A percentile compares a stretch with the other conserved stretches of the same genome.
Conservation (phyloP, 805 yeast genomes). For the Kluyveromyces aestuarii region DNA sequence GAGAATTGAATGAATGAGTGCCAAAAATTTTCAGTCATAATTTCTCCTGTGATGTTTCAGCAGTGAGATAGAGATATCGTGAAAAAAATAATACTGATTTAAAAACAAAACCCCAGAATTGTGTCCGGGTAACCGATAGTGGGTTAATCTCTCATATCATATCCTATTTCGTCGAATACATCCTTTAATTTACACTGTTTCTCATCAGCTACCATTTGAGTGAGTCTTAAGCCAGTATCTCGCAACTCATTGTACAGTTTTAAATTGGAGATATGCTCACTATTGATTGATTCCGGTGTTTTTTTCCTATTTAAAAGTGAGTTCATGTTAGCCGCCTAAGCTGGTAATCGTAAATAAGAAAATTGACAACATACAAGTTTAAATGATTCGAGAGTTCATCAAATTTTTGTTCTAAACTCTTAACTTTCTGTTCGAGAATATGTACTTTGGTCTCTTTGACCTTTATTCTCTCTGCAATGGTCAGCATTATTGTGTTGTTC, state of each 20-base stretch:
- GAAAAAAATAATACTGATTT: neutral
- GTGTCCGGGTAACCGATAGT: neutral
- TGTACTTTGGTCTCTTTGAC: neutral
- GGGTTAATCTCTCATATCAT: conserved; percentile 14
- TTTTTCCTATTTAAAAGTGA: conserved; percentile 1
- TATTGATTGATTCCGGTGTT: conserved; percentile 36
- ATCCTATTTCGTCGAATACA: conserved; percentile 46
- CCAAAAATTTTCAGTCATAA: too few species aligned
- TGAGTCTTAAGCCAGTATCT: conserved; percentile 50
- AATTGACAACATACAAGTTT: neutral
- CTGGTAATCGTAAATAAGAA: neutral
- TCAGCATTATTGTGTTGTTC: neutral
- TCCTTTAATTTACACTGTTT: conserved; percentile 38
- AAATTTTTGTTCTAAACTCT: neutral
- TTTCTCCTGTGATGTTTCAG: too few species aligned
- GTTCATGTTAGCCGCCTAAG: conserved; percentile 2
- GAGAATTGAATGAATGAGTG: too few species aligned
- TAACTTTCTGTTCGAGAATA: neutral
- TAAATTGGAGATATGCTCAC: conserved; percentile 41
- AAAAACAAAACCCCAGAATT: too few species aligned
- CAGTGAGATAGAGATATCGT: too few species aligned
- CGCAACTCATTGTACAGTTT: conserved; percentile 54
- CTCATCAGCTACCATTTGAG: conserved; percentile 53
- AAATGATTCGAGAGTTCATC: neutral
- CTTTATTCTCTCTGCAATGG: neutral